Evolutionary conservation across 306 rosid genomes (phyloP), one percentile per base, ranked within the genome.

Genomic region (Casuarina glauca): DNA sequence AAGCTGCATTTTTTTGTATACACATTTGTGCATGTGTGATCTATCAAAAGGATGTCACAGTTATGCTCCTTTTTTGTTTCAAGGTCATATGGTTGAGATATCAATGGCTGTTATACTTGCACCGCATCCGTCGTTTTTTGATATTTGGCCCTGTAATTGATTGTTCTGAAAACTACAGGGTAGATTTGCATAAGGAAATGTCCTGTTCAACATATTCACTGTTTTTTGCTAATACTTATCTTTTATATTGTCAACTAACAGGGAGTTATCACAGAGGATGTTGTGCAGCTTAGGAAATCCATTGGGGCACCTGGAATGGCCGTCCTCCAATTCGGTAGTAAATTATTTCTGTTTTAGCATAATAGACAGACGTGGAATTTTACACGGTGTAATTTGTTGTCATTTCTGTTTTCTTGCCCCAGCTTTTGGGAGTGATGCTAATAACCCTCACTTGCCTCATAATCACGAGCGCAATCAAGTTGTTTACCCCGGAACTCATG

Each of bases 241-340:
- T 6, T 38, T 53, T 72, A 17, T 72, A 54, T 57, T 73, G 61
- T 61, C 52, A 6, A 20, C n/a, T 74, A 83, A 75, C 85, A 94
- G 98, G 98, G 97, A 51, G 97, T 92, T 82, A 94, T 94, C 87
- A 94, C 97, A 0, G 92, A 94, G 84, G 98, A 94, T 83, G 97
- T 94, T 67, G 91, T 94, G 80, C 85, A 87, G 68, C 95, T 94
- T 62, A 84, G 98, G 84, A 89, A 87, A 82, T 89, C 91, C 76
- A 90, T 94, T 51, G 92, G 91, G 76, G 98, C 98, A 72, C 97
- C 98, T 75, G 98, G 98, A 87, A 92, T 94, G 98, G 97, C 97
- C 19, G 97, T 94, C 70, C 98, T 94, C 60, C 98, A 94, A 80
- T 94, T 94, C 86, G 98, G 97, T 94, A 87, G 76, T 51, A 61